A percentile compares a stretch with the other conserved stretches of the same genome.
Conservation (phyloP, 352 stramenopile genomes). For the Phytophthora pini region DNA sequence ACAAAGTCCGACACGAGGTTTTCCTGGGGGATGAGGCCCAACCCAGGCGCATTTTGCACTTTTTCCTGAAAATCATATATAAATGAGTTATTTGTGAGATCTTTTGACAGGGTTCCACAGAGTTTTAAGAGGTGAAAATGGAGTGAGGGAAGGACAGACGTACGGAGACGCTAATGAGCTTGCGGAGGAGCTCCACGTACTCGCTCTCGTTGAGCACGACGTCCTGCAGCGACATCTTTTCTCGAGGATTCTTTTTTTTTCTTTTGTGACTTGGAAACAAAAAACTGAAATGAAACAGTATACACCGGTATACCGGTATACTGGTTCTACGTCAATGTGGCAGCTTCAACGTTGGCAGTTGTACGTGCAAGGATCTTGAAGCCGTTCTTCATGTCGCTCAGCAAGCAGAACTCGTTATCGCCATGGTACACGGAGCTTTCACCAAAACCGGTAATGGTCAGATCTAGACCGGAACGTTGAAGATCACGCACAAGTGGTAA, state of each 20-base stretch:
- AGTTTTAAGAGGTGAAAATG: background rate
- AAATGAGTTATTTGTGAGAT: too few species aligned
- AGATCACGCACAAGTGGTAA: constrained; percentile 76
- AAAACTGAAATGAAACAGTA: too few species aligned
- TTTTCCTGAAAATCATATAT: constrained; percentile 31
- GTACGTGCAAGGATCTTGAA: constrained; percentile 87
- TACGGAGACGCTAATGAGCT: constrained; percentile 78
- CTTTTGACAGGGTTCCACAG: background rate
- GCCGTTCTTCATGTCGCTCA: constrained; percentile 89
- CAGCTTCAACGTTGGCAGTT: constrained; percentile 70
- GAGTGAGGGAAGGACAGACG: background rate
- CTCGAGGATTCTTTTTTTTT: too few species aligned
- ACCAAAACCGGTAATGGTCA: constrained; percentile 77
- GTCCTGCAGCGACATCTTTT: constrained; percentile 43
- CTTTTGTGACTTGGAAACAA: too few species aligned
- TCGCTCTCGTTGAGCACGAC: constrained; percentile 71
- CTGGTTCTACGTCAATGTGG: constrained; percentile 11
- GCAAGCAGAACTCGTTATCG: constrained; percentile 90
- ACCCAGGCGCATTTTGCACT: constrained; percentile 54
- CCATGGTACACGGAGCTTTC: constrained; percentile 89
- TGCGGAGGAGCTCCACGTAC: constrained; percentile 83
- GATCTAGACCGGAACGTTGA: constrained; percentile 69
- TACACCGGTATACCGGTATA: too few species aligned
- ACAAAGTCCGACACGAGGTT: constrained; percentile 92
- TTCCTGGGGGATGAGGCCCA: constrained; percentile 58